Percentiles rank a stretch among this genome's conserved stretches.
These are phyloP conservation scores for Teratosphaeriaceae sp. DNA, from an alignment of 2,329 filamentous ascomycete species.

Conservation along the genomic window DNA sequence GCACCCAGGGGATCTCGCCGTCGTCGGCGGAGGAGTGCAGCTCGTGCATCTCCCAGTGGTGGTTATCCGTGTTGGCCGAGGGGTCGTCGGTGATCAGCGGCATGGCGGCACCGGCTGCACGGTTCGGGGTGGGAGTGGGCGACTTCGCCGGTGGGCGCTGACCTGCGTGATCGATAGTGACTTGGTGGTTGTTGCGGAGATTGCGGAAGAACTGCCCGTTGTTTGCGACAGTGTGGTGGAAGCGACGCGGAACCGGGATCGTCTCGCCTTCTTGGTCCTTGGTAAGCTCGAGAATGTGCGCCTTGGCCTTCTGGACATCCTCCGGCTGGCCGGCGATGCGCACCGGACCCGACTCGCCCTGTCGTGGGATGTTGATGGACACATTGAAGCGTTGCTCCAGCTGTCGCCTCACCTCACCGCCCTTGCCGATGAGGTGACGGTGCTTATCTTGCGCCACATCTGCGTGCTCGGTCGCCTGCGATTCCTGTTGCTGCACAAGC, in stretches of 20 bases:
- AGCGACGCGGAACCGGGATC: slow-evolving; percentile 69
- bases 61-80: slow-evolving; percentile 51
- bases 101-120: slow-evolving; percentile 54
- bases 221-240: slow-evolving; percentile 81
- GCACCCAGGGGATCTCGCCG: slow-evolving; percentile 73
- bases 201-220: slow-evolving; percentile 91
- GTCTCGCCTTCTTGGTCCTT: slow-evolving; percentile 87
- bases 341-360: slow-evolving; percentile 62
- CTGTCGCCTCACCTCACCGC: slow-evolving; percentile 77
- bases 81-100: slow-evolving; percentile 89
- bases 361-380: slow-evolving; percentile 82
- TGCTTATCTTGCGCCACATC: slow-evolving; percentile 90
- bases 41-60: slow-evolving; percentile 81
- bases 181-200: slow-evolving; percentile 75
- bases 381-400: slow-evolving; percentile 84
- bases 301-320: slow-evolving; percentile 78
- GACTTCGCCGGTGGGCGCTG: slow-evolving; percentile 68
- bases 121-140: slow-evolving; percentile 38
- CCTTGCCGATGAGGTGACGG: slow-evolving; percentile 81
- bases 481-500: slow-evolving; percentile 77
- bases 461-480: slow-evolving; percentile 68
- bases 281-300: slow-evolving; percentile 69
- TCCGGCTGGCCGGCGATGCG: slow-evolving; percentile 75
- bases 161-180: slow-evolving; percentile 87
- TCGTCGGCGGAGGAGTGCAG: slow-evolving; percentile 62